Percentiles rank a stretch among this genome's conserved stretches.
Evolutionary conservation across 345 rosid genomes (phyloP).

Genomic region (thale cress (Arabidopsis thaliana)): DNA sequence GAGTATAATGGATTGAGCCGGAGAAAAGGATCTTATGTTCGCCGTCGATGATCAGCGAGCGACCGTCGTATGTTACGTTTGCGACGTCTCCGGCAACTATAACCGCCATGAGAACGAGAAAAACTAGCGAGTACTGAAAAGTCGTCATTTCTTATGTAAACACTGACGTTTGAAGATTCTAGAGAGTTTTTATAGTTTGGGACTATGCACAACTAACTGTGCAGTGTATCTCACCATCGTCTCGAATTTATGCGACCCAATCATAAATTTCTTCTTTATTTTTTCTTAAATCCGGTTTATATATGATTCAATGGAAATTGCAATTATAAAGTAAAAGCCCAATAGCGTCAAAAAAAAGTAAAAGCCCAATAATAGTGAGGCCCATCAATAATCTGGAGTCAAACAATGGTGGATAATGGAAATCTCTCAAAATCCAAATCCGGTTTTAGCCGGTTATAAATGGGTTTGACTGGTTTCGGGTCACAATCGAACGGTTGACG

Average conservation of each 20-base stretch:
- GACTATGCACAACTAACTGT: not conserved
- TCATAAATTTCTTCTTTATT: not conserved
- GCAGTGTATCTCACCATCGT: constrained; percentile 17
- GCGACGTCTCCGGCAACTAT: constrained; percentile 7
- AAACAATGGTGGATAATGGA: too few relatives aligned
- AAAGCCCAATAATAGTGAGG: constrained; percentile 20
- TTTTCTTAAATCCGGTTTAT: not conserved
- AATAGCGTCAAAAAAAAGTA: not conserved
- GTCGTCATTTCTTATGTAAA: constrained; percentile 20
- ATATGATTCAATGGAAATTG: not conserved
- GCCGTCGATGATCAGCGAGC: constrained; percentile 69
- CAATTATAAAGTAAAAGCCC: constrained; percentile 10
- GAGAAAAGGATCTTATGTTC: constrained; percentile 67
- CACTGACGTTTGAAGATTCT: constrained; percentile 1
- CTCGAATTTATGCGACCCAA: not conserved
- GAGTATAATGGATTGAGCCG: constrained; percentile 88
- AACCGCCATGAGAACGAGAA: constrained; percentile 33
- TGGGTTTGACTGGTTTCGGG: not conserved
- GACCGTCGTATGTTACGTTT: constrained; percentile 59
- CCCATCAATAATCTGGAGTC: constrained; percentile 3
- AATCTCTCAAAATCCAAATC: too few relatives aligned
- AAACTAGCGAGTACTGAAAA: constrained; percentile 15
- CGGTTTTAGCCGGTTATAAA: not conserved
- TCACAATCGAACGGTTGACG: constrained; percentile 17
- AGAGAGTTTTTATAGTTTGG: constrained; percentile 21